These are phyloP conservation scores for Pythium rhizo-oryzae DNA, from an alignment of 352 stramenopile genomes.

Conservation along the genomic window DNA sequence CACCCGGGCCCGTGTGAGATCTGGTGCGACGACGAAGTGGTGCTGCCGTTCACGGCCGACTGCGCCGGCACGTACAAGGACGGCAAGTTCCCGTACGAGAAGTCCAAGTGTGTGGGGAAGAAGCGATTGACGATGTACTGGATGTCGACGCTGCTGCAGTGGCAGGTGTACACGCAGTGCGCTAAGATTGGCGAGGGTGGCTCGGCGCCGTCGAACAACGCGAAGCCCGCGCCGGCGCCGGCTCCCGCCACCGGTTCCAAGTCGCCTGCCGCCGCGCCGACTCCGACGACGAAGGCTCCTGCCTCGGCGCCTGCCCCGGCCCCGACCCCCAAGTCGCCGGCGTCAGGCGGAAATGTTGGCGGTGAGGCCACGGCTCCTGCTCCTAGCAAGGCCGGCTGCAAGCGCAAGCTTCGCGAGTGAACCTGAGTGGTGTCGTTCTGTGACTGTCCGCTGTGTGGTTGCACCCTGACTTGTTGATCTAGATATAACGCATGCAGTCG, in stretches of 20 bases:
- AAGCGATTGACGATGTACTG: slow-evolving; percentile 56
- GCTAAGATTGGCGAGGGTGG: slow-evolving; percentile 15
- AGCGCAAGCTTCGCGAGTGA: slow-evolving; percentile 14
- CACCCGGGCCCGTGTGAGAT: slow-evolving; percentile 51
- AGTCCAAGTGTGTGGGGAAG: slow-evolving; percentile 37
- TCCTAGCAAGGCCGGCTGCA: slow-evolving; percentile 4
- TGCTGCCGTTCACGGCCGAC: slow-evolving; percentile 36
- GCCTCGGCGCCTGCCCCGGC: background rate
- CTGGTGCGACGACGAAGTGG: slow-evolving; percentile 45
- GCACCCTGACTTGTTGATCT: background rate
- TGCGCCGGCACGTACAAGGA: slow-evolving; percentile 37
- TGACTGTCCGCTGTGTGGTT: background rate
- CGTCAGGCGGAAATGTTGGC: background rate
- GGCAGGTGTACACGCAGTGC: slow-evolving; percentile 54
- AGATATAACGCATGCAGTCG: no score
- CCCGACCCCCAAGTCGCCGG: background rate
- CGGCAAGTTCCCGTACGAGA: slow-evolving; percentile 42
- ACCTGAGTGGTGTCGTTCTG: background rate
- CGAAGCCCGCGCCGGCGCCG: background rate
- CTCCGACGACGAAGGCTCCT: background rate
- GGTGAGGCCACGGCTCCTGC: slow-evolving; percentile 8
- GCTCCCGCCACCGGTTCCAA: background rate
- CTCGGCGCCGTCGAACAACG: background rate
- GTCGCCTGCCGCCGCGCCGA: background rate
- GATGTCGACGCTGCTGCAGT: slow-evolving; percentile 54